Evolutionary conservation across 805 yeast genomes (phyloP).

Genomic region (Ogataea thermomethanolica): DNA sequence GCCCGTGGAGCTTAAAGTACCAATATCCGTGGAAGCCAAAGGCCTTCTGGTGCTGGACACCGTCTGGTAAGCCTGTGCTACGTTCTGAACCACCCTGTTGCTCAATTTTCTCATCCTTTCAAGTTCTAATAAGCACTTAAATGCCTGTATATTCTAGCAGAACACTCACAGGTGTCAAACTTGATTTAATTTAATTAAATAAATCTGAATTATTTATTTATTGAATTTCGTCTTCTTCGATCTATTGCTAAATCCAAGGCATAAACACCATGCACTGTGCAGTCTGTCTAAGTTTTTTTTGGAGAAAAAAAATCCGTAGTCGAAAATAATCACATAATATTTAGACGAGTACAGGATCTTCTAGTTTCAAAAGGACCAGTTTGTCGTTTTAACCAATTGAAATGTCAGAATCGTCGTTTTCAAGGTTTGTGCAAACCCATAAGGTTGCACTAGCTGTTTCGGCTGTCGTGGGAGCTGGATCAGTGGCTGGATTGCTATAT

Average conservation of each 20-base stretch:
- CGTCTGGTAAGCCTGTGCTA: conserved; percentile 15
- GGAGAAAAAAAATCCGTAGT: conserved; percentile 8
- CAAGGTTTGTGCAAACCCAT: conserved; percentile 46
- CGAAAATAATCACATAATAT: conserved; percentile 4
- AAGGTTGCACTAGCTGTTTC: conserved; percentile 48
- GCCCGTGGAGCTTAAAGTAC: conserved; percentile 1
- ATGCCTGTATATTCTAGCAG: conserved; percentile 3
- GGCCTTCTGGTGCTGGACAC: conserved; percentile 13
- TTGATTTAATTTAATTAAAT: conserved; percentile 1
- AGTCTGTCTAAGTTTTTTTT: conserved; percentile 3
- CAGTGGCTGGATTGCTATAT: conserved; percentile 46
- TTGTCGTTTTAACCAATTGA: background rate
- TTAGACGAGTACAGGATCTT: conserved; percentile 1
- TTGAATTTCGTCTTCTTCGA: background rate
- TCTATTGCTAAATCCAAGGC: background rate
- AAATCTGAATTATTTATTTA: conserved; percentile 1
- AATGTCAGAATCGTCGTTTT: conserved; percentile 21
- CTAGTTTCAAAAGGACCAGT: conserved; percentile 1
- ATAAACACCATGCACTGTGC: conserved; percentile 2
- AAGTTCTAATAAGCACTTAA: background rate
- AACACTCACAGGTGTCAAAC: conserved; percentile 4
- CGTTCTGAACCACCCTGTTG: conserved; percentile 12
- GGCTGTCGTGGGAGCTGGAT: conserved; percentile 49
- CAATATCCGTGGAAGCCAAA: conserved; percentile 6
- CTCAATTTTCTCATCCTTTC: conserved; percentile 8